Conservation (phyloP, 768 basidiomycete genomes). For the Tulasnella sp. region DNA sequence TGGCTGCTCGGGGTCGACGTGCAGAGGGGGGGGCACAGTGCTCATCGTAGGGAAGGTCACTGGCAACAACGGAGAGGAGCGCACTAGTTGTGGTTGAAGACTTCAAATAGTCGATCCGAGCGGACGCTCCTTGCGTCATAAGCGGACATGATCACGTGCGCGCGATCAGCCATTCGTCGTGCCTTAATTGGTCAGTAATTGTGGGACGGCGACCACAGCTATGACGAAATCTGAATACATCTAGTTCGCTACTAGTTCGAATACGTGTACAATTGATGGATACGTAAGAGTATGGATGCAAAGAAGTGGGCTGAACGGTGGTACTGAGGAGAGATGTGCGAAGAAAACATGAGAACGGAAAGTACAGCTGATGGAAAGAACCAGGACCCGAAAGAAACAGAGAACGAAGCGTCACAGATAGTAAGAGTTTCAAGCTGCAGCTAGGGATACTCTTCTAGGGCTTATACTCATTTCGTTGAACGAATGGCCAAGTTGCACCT, state of each 20-base stretch:
- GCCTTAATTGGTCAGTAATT: too few species aligned
- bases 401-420: not conserved
- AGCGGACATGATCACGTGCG: not conserved
- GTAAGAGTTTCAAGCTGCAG: not conserved
- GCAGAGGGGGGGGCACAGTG: slow-evolving; percentile 1
- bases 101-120: not conserved
- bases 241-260: not conserved
- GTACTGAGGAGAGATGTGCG: not conserved
- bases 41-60: not conserved
- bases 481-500: slow-evolving; percentile 59
- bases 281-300: not conserved
- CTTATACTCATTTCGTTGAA: slow-evolving; percentile 85
- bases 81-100: not conserved
- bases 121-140: not conserved
- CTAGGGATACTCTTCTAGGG: slow-evolving; percentile 40
- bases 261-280: not conserved
- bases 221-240: not conserved
- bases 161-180: not conserved
- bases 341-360: not conserved
- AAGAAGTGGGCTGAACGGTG: not conserved
- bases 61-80: not conserved
- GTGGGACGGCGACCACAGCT: not conserved
- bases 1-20: not conserved
- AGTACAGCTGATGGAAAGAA: not conserved
- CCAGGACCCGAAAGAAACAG: not conserved